Conservation (phyloP, 306 rosid species). For the Cucumis melo region DNA sequence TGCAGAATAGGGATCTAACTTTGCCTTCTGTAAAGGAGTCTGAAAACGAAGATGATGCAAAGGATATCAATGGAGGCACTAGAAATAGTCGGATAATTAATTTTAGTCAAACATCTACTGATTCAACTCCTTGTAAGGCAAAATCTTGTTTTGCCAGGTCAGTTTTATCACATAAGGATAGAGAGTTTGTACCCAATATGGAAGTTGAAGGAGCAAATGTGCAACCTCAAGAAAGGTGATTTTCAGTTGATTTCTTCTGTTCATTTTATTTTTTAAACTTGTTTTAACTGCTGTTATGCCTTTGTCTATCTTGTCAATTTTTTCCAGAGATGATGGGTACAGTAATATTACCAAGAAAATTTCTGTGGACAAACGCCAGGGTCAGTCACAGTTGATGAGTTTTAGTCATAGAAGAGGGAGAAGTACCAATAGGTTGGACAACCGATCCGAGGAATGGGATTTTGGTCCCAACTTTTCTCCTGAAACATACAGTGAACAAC, state of each 20-base stretch:
- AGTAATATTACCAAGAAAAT: constrained; percentile 37
- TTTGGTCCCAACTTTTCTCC: constrained; percentile 47
- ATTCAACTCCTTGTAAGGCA: constrained; percentile 45
- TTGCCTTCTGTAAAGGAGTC: constrained; percentile 32
- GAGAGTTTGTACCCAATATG: constrained; percentile 36
- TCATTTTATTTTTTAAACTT: neutral
- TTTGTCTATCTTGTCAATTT: neutral
- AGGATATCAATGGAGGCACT: constrained; percentile 25
- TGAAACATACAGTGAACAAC: constrained; percentile 39
- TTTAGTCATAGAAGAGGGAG: constrained; percentile 73
- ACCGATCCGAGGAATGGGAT: constrained; percentile 41
- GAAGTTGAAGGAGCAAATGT: constrained; percentile 34
- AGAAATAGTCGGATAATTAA: constrained; percentile 67
- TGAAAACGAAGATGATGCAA: constrained; percentile 40
- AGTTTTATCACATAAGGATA: constrained; percentile 31
- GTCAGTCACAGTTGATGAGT: constrained; percentile 39
- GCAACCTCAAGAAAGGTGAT: constrained; percentile 52
- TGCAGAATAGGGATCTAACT: constrained; percentile 20
- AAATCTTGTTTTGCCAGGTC: constrained; percentile 33
- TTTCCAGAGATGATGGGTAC: constrained; percentile 52
- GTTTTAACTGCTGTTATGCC: constrained; percentile 1
- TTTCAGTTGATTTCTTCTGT: neutral
- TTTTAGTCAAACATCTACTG: constrained; percentile 41
- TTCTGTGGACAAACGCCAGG: constrained; percentile 62
- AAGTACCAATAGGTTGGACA: constrained; percentile 21